These are phyloP conservation scores for Ascochyta koolunga DNA, from an alignment of 2,329 filamentous ascomycete genomes.

Conservation along the genomic window DNA sequence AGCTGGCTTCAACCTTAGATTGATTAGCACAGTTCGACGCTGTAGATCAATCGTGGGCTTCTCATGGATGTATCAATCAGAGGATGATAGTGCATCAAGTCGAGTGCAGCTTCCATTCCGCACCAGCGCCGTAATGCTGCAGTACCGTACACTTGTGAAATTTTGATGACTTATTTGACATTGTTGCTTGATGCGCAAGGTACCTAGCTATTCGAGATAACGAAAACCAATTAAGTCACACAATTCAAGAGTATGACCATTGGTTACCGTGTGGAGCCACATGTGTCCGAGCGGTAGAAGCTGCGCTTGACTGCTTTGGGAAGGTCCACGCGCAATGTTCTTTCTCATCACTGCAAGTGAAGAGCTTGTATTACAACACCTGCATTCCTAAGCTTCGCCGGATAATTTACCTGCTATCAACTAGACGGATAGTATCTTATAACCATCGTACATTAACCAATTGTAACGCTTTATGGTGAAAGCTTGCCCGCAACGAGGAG, in stretches of 20 bases:
- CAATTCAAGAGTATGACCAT: neutral
- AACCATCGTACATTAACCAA: neutral
- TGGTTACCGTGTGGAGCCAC: neutral
- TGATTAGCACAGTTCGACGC: neutral
- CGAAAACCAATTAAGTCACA: neutral
- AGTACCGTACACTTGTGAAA: neutral
- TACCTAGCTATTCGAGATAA: neutral
- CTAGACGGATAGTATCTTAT: neutral
- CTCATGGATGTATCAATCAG: neutral
- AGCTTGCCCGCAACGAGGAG: conserved; percentile 10
- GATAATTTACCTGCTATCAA: neutral
- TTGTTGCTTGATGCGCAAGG: neutral
- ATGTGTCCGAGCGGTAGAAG: neutral
- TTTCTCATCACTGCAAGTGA: neutral
- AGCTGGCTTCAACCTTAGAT: neutral
- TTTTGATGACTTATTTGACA: neutral
- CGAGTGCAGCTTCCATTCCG: neutral
- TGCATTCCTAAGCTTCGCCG: neutral
- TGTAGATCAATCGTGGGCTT: neutral
- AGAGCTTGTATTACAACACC: neutral
- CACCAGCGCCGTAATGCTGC: neutral
- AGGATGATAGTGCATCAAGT: neutral
- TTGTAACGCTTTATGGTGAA: neutral
- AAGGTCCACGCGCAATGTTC: conserved; percentile 1
- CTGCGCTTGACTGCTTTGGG: neutral